Conservation (phyloP, 306 rosid species). For the Lathyrus tuberosus region DNA sequence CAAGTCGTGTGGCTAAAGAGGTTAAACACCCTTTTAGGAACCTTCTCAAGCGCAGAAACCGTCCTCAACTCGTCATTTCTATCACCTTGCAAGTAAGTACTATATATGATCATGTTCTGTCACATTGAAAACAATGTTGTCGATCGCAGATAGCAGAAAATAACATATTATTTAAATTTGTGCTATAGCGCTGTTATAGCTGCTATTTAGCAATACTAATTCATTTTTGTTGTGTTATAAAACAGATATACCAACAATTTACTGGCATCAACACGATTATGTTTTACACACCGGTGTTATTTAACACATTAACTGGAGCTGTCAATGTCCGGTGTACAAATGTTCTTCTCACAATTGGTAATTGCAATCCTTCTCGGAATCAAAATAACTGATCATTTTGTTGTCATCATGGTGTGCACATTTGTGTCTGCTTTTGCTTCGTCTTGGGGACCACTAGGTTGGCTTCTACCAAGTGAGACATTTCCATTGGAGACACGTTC, state of each 20-base stretch:
- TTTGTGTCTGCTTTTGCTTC: constrained; percentile 84
- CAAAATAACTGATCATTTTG: constrained; percentile 59
- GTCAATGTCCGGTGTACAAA: constrained; percentile 84
- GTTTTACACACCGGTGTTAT: constrained; percentile 86
- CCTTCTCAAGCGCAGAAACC: constrained; percentile 66
- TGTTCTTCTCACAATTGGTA: constrained; percentile 73
- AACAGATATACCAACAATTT: constrained; percentile 83
- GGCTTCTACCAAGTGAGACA: constrained; percentile 86
- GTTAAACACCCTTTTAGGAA: constrained; percentile 86
- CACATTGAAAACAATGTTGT: no score
- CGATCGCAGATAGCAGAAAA: no score
- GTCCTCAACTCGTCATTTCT: constrained; percentile 84
- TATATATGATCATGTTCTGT: no score
- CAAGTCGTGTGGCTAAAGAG: constrained; percentile 70
- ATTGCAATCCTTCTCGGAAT: constrained; percentile 67
- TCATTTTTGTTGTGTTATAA: neutral
- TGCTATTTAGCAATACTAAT: no score
- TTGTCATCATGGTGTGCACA: constrained; percentile 73
- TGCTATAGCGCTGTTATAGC: no score
- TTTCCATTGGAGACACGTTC: constrained; percentile 88
- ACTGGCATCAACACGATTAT: constrained; percentile 93
- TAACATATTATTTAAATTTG: no score
- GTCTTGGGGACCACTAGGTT: constrained; percentile 97
- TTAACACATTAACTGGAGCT: constrained; percentile 75
- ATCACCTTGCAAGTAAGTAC: constrained; percentile 63